Conservation (phyloP, 2,329 filamentous ascomycete species). For the Bimuria novae-zelandiae region DNA sequence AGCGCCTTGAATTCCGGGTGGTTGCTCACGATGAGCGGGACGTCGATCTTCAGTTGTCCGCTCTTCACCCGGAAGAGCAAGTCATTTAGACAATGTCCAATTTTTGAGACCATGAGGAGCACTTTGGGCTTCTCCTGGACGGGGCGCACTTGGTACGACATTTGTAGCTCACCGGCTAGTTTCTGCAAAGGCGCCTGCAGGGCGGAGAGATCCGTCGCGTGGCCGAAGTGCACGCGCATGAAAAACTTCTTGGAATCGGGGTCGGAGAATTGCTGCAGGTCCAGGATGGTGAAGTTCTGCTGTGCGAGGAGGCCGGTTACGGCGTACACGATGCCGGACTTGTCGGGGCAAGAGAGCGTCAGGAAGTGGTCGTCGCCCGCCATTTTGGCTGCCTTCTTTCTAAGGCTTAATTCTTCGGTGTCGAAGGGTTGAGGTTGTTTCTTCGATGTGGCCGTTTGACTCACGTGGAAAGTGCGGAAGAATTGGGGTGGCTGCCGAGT, state of each 20-base stretch:
- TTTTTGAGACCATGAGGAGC: conserved; percentile 89
- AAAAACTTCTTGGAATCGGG: conserved; percentile 76
- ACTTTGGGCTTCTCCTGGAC: conserved; percentile 72
- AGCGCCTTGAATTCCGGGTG: conserved; percentile 74
- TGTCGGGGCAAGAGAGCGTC: conserved; percentile 82
- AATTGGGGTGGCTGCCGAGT: conserved; percentile 35
- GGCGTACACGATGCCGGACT: conserved; percentile 82
- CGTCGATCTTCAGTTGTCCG: conserved; percentile 73
- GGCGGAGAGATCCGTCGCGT: conserved; percentile 52
- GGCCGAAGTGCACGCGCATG: conserved; percentile 84
- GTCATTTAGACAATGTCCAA: conserved; percentile 84
- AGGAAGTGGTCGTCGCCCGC: conserved; percentile 53
- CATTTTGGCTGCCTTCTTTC: conserved; percentile 34
- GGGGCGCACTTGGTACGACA: conserved; percentile 73
- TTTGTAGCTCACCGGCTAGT: conserved; percentile 66
- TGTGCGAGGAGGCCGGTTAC: conserved; percentile 77
- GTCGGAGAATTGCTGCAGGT: conserved; percentile 84
- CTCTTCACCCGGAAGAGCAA: conserved; percentile 78
- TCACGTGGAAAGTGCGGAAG: conserved; percentile 23
- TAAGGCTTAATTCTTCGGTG: conserved; percentile 21
- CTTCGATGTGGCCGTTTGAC: conserved; percentile 9
- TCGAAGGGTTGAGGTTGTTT: conserved; percentile 23
- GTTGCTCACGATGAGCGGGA: conserved; percentile 81
- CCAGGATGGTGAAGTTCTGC: conserved; percentile 78
- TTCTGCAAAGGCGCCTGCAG: conserved; percentile 62